These are phyloP conservation scores for Epichloe aotearoae DNA, from an alignment of 2,329 filamentous ascomycete genomes.

Conservation along the genomic window DNA sequence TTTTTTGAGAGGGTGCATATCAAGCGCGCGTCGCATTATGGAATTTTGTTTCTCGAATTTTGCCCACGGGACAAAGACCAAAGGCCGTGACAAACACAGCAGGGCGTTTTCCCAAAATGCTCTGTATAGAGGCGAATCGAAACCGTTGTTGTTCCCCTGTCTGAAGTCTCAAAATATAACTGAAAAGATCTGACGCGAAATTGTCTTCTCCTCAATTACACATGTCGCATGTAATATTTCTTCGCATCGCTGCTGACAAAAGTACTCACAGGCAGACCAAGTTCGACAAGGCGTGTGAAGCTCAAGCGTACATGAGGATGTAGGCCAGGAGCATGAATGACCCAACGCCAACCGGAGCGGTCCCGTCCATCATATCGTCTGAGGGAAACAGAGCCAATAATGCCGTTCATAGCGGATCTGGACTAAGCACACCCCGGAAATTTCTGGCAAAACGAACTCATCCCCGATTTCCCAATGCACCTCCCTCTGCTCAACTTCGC, in stretches of 20 bases:
- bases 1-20: neutral
- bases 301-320: slow-evolving; percentile 1
- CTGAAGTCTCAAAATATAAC: slow-evolving; percentile 42
- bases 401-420: neutral
- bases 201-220: slow-evolving; percentile 1
- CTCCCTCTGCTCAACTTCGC: neutral
- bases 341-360: neutral
- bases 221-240: neutral
- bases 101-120: slow-evolving; percentile 4
- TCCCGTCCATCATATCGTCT: neutral
- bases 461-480: neutral
- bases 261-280: neutral
- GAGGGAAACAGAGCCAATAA: neutral
- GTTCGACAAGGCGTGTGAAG: neutral
- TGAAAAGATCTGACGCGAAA: slow-evolving; percentile 62
- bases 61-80: slow-evolving; percentile 36
- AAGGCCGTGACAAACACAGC: slow-evolving; percentile 44
- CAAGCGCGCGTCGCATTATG: slow-evolving; percentile 30
- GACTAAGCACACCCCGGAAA: neutral
- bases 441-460: slow-evolving; percentile 7
- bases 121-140: slow-evolving; percentile 16
- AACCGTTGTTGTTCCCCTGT: slow-evolving; percentile 36
- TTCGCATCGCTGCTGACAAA: neutral
- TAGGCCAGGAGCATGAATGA: slow-evolving; percentile 6
- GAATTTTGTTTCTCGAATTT: slow-evolving; percentile 33